Percentiles rank a stretch among this genome's conserved stretches.
phyloP scores from a whole-genome alignment of 2,329 filamentous ascomycete genomes.

The Pyrenochaeta sp. region DNA sequence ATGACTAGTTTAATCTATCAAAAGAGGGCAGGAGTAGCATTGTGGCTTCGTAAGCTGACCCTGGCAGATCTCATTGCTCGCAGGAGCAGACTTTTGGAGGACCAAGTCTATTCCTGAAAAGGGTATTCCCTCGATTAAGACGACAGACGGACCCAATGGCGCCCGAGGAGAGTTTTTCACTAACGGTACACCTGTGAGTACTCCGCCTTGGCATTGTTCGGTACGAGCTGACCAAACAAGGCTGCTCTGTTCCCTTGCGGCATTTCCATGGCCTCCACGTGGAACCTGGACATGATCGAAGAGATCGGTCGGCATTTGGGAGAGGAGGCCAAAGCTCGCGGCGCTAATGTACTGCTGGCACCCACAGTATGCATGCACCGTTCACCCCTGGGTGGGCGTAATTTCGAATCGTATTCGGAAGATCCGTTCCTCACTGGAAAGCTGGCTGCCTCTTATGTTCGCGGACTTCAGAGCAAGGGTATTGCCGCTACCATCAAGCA shows the following conservation, averaged over 20 bases:
- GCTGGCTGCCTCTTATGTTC: constrained; percentile 74
- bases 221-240: constrained; percentile 47
- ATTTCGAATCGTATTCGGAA: constrained; percentile 87
- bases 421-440: constrained; percentile 80
- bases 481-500: constrained; percentile 82
- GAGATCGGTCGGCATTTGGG: constrained; percentile 75
- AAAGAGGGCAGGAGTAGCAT: constrained; percentile 8
- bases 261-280: constrained; percentile 79
- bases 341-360: constrained; percentile 75
- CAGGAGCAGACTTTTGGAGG: constrained; percentile 73
- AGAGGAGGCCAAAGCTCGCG: constrained; percentile 74
- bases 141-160: constrained; percentile 74
- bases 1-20: constrained; percentile 16
- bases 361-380: constrained; percentile 85
- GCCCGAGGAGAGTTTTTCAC: constrained; percentile 74
- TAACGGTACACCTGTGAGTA: constrained; percentile 50
- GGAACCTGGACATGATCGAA: constrained; percentile 74
- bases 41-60: constrained; percentile 28
- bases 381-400: constrained; percentile 81
- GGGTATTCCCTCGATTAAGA: constrained; percentile 69
- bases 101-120: constrained; percentile 67
- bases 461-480: constrained; percentile 74
- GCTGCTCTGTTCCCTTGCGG: constrained; percentile 82
- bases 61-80: constrained; percentile 46
- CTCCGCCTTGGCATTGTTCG: constrained; percentile 20